These are phyloP conservation scores for Mycena metata DNA, from an alignment of 768 basidiomycete genomes.

Conservation along the genomic window DNA sequence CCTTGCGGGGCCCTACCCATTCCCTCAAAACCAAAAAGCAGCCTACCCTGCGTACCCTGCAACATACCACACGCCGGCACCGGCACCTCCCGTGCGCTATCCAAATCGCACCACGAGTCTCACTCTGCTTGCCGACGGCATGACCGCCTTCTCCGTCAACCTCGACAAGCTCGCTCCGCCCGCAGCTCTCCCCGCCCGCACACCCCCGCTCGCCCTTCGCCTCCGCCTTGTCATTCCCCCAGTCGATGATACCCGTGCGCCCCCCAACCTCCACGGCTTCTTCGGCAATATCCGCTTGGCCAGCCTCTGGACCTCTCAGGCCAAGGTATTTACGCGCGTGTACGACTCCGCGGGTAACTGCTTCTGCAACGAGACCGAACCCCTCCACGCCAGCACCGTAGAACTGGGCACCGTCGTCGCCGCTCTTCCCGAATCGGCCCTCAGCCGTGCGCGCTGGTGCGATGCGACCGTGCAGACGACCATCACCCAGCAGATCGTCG, in stretches of 20 bases:
- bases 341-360: slow-evolving; percentile 62
- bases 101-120: slow-evolving; percentile 56
- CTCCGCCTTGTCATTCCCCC: slow-evolving; percentile 71
- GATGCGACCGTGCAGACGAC: slow-evolving; percentile 67
- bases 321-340: slow-evolving; percentile 74
- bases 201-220: slow-evolving; percentile 64
- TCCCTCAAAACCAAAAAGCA: slow-evolving; percentile 26
- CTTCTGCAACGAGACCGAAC: slow-evolving; percentile 65
- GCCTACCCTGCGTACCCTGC: slow-evolving; percentile 13
- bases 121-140: slow-evolving; percentile 75
- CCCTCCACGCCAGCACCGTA: slow-evolving; percentile 63
- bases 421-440: slow-evolving; percentile 74
- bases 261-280: slow-evolving; percentile 75
- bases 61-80: slow-evolving; percentile 40
- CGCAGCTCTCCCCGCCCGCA: slow-evolving; percentile 49
- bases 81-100: slow-evolving; percentile 38
- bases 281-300: slow-evolving; percentile 68
- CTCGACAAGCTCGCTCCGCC: slow-evolving; percentile 66
- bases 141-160: slow-evolving; percentile 72
- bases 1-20: slow-evolving; percentile 33
- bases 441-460: slow-evolving; percentile 79
- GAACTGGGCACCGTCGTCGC: slow-evolving; percentile 66
- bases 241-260: slow-evolving; percentile 64
- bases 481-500: slow-evolving; percentile 78
- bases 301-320: slow-evolving; percentile 64